Conservation (phyloP, 768 basidiomycete genomes). For the Podaxis mareebaensis region DNA sequence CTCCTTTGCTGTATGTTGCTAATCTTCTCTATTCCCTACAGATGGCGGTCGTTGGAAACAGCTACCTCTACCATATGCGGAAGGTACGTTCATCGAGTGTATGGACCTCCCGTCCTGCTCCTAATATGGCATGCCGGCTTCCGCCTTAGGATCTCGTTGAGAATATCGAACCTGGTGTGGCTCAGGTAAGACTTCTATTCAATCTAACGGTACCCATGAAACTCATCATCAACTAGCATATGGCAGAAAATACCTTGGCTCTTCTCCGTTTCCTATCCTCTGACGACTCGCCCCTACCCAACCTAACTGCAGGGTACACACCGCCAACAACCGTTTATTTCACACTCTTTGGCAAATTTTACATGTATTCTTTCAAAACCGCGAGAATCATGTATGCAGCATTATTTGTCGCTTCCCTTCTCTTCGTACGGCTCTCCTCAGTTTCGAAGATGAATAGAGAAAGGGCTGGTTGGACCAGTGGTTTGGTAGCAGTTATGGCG, state of each 20-base stretch:
- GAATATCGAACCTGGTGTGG: conserved; percentile 82
- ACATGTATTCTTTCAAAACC: conserved; percentile 72
- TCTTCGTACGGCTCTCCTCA: conserved; percentile 39
- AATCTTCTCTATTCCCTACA: conserved; percentile 27
- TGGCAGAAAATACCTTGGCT: conserved; percentile 86
- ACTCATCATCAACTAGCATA: conserved; percentile 52
- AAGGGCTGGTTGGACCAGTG: conserved; percentile 38
- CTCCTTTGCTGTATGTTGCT: neutral
- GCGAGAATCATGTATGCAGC: conserved; percentile 65
- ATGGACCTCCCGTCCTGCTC: neutral
- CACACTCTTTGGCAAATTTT: conserved; percentile 68
- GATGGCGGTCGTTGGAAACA: conserved; percentile 92
- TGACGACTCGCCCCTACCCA: conserved; percentile 65
- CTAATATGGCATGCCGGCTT: neutral
- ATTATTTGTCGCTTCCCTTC: conserved; percentile 47
- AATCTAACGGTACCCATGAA: conserved; percentile 1
- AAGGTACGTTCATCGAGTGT: conserved; percentile 45
- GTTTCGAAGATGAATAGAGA: conserved; percentile 24
- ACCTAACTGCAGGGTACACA: conserved; percentile 49
- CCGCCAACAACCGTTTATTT: conserved; percentile 77
- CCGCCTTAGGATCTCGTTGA: conserved; percentile 67
- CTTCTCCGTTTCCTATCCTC: conserved; percentile 76
- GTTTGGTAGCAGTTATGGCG: conserved; percentile 47
- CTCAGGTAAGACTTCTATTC: conserved; percentile 41
- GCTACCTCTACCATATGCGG: conserved; percentile 92